Percentiles rank a stretch among this genome's conserved stretches.
Evolutionary conservation across 495 filamentous ascomycete genomes (phyloP).

Genomic region (Neurospora cerealis): DNA sequence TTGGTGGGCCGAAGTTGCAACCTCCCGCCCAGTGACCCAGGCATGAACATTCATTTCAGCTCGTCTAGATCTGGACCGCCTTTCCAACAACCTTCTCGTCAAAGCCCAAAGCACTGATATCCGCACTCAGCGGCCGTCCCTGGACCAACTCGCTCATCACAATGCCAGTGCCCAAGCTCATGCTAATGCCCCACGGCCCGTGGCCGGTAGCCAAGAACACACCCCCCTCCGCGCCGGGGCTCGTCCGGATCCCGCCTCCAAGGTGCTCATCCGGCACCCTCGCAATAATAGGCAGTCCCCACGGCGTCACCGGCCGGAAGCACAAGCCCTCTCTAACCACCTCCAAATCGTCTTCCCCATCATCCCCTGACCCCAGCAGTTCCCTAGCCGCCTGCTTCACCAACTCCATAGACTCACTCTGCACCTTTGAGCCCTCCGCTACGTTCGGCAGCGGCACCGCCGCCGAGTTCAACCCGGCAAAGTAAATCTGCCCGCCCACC

Average conservation of each 20-base stretch:
- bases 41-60: not conserved
- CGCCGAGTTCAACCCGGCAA: conserved; percentile 61
- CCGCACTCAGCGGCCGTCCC: conserved; percentile 37
- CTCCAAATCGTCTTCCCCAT: conserved; percentile 44
- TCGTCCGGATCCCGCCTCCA: conserved; percentile 33
- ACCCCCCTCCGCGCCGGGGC: conserved; percentile 41
- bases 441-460: conserved; percentile 46
- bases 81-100: not conserved
- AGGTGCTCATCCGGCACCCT: conserved; percentile 45
- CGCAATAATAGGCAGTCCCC: conserved; percentile 52
- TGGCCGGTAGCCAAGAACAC: conserved; percentile 67
- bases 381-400: conserved; percentile 45
- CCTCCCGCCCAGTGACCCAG: not conserved
- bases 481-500: conserved; percentile 54
- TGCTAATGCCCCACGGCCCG: conserved; percentile 60
- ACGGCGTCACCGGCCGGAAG: conserved; percentile 57
- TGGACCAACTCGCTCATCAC: conserved; percentile 55
- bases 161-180: conserved; percentile 54
- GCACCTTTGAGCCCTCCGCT: conserved; percentile 37
- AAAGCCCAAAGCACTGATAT: conserved; percentile 28
- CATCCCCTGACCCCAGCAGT: conserved; percentile 38
- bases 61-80: not conserved
- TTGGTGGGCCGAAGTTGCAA: not conserved
- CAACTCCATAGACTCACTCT: conserved; percentile 35
- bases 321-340: conserved; percentile 57